A percentile compares a stretch with the other conserved stretches of the same genome.
These are phyloP conservation scores for Oryza brachyantha DNA, from an alignment of 176 grass and related monocot genomes.

Conservation along the genomic window DNA sequence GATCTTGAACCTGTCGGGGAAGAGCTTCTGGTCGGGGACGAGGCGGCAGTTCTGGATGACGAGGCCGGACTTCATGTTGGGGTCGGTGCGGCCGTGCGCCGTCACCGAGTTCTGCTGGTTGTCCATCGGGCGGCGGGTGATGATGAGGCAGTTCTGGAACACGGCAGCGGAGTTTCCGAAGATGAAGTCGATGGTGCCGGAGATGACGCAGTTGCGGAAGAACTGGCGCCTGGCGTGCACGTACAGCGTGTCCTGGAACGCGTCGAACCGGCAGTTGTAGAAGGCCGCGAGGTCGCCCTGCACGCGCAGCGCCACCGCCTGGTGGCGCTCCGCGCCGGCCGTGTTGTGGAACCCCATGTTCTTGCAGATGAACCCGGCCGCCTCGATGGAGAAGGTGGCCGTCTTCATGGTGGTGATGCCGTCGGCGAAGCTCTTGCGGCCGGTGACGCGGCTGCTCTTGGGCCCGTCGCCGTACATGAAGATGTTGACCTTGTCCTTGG, in stretches of 20 bases:
- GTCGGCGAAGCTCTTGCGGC: slow-evolving; percentile 50
- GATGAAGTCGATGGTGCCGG: slow-evolving; percentile 89
- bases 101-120: slow-evolving; percentile 79
- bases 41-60: slow-evolving; percentile 86
- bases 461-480: slow-evolving; percentile 88
- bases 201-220: slow-evolving; percentile 86
- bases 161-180: slow-evolving; percentile 77
- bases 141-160: slow-evolving; percentile 79
- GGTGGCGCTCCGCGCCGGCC: slow-evolving; percentile 64
- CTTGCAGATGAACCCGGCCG: slow-evolving; percentile 70
- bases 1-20: slow-evolving; percentile 50
- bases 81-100: slow-evolving; percentile 60
- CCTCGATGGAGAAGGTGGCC: slow-evolving; percentile 64
- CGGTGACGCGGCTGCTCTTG: slow-evolving; percentile 52
- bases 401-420: slow-evolving; percentile 66
- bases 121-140: slow-evolving; percentile 61
- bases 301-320: slow-evolving; percentile 72
- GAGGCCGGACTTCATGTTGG: slow-evolving; percentile 74
- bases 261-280: slow-evolving; percentile 75
- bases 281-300: slow-evolving; percentile 58
- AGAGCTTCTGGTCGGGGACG: slow-evolving; percentile 54
- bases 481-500: slow-evolving; percentile 62
- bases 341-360: slow-evolving; percentile 95
- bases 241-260: slow-evolving; percentile 85
- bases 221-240: slow-evolving; percentile 56